Evolutionary conservation across 73 alveolate genomes (phyloP).

Genomic region (Blepharisma stoltei): DNA sequence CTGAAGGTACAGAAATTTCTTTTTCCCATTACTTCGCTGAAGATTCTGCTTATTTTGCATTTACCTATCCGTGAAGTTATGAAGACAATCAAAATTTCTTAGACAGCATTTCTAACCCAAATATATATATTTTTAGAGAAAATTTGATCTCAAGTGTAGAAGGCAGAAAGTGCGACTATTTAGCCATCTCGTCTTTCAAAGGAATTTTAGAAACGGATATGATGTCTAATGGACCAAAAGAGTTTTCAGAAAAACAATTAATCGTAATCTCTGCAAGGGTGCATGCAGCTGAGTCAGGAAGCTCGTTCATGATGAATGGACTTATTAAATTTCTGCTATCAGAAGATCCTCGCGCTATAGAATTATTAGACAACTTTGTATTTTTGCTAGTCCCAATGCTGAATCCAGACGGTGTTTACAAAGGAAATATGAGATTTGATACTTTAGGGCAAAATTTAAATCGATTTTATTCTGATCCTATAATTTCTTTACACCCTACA

Average conservation of each 20-base stretch:
- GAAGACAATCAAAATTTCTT: constrained; percentile 41
- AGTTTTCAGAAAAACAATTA: constrained; percentile 40
- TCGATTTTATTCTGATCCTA: constrained; percentile 53
- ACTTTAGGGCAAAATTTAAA: constrained; percentile 50
- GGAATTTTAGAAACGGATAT: constrained; percentile 45
- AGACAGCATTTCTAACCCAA: constrained; percentile 27
- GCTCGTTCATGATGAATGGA: constrained; percentile 37
- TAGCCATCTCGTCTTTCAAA: constrained; percentile 49
- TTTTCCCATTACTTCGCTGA: constrained; percentile 47
- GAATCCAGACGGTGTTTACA: constrained; percentile 65
- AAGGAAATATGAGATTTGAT: constrained; percentile 58
- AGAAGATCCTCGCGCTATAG: constrained; percentile 36
- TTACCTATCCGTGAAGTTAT: constrained; percentile 60
- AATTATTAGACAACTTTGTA: constrained; percentile 51
- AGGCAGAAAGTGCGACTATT: constrained; percentile 47
- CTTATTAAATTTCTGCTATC: constrained; percentile 27
- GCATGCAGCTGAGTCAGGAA: constrained; percentile 43
- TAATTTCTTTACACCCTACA: constrained; percentile 52
- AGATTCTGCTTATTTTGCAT: constrained; percentile 54
- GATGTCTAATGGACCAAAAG: constrained; percentile 36
- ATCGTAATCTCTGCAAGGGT: constrained; percentile 42
- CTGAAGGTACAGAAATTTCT: constrained; percentile 41
- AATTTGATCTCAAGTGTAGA: constrained; percentile 41
- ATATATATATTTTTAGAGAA: constrained; percentile 55
- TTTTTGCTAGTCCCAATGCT: constrained; percentile 54